Conservation (phyloP, 2,329 filamentous ascomycete genomes). For the Podosphaera aphanis region DNA sequence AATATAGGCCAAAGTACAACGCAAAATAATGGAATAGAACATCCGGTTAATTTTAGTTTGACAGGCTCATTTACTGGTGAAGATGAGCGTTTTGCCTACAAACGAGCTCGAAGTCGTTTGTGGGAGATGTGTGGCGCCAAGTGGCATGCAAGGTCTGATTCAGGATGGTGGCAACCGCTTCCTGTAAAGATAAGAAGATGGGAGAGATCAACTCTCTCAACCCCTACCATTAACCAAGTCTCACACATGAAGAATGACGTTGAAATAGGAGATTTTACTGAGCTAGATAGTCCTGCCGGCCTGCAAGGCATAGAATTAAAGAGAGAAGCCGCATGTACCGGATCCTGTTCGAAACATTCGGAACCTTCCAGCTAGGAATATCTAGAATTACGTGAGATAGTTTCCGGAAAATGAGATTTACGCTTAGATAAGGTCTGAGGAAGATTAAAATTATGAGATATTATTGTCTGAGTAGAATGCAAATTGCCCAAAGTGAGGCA, state of each 20-base stretch:
- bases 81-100: conserved; percentile 63
- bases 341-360: conserved; percentile 12
- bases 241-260: conserved; percentile 16
- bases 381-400: not conserved
- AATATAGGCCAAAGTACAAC: conserved; percentile 23
- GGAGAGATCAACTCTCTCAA: conserved; percentile 23
- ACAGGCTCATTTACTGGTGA: conserved; percentile 51
- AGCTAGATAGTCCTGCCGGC: conserved; percentile 22
- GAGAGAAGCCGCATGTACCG: conserved; percentile 7
- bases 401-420: not conserved
- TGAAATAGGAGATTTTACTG: conserved; percentile 19
- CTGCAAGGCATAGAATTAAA: conserved; percentile 14
- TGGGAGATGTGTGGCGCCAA: conserved; percentile 58
- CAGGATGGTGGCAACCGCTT: conserved; percentile 46
- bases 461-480: no score
- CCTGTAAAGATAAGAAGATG: conserved; percentile 39
- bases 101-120: conserved; percentile 49
- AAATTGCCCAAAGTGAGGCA: no score
- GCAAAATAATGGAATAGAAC: conserved; percentile 18
- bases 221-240: not conserved
- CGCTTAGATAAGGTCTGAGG: no score
- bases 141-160: conserved; percentile 42
- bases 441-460: no score
- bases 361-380: not conserved
- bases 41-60: conserved; percentile 36